phyloP scores from a whole-genome alignment of 2,329 filamentous ascomycete genomes.

The Botryotinia narcissicola region DNA sequence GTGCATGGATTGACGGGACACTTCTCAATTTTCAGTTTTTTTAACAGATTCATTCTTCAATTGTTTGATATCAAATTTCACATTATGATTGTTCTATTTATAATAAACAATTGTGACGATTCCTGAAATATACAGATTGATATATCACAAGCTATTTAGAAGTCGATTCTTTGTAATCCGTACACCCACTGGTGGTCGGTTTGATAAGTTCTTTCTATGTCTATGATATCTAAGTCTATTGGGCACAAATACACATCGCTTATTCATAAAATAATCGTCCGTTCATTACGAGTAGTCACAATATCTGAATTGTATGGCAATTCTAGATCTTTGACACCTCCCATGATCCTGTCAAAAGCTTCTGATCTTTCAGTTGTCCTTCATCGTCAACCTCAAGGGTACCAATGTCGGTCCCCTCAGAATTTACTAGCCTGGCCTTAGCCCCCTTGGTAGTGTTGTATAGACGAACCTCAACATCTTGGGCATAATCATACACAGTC shows the following conservation, averaged over 20 bases:
- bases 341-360: constrained; percentile 43
- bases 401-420: constrained; percentile 44
- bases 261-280: not conserved
- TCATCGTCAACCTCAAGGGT: constrained; percentile 42
- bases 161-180: too few relatives aligned
- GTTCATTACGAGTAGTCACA: not conserved
- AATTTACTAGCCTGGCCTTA: constrained; percentile 45
- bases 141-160: too few relatives aligned
- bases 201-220: not conserved
- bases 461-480: constrained; percentile 45
- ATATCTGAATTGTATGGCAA: not conserved
- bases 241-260: not conserved
- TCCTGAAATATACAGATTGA: too few relatives aligned
- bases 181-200: not conserved
- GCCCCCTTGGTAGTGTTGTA: constrained; percentile 46
- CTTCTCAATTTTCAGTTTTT: too few relatives aligned
- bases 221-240: not conserved
- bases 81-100: too few relatives aligned
- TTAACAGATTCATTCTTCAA: too few relatives aligned
- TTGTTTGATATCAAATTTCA: too few relatives aligned
- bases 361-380: constrained; percentile 43
- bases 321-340: constrained; percentile 19
- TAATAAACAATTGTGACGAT: too few relatives aligned
- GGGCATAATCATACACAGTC: constrained; percentile 37
- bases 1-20: too few relatives aligned